phyloP scores from a whole-genome alignment of 2,329 filamentous ascomycete species.

The Remersonia thermophila region DNA sequence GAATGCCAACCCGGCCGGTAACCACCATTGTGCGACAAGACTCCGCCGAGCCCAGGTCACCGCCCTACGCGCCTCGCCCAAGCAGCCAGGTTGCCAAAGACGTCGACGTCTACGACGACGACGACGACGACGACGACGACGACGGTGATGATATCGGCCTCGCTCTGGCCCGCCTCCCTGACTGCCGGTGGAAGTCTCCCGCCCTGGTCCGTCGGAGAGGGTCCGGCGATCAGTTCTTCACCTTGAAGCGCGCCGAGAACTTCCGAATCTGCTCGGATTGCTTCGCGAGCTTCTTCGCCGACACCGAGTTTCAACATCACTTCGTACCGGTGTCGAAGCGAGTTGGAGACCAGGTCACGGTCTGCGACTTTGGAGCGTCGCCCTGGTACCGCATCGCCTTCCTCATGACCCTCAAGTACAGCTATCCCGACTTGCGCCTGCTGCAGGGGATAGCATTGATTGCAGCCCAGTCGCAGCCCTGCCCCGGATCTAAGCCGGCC shows the following conservation, averaged over 20 bases:
- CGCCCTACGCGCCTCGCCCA: too few species aligned
- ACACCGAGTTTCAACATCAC: constrained; percentile 53
- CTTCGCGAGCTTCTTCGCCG: constrained; percentile 55
- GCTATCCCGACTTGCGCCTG: constrained; percentile 52
- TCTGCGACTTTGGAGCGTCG: constrained; percentile 66
- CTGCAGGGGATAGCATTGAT: constrained; percentile 58
- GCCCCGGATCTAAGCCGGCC: constrained; percentile 41
- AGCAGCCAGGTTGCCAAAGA: too few species aligned
- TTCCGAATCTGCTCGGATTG: constrained; percentile 79
- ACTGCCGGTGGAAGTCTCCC: constrained; percentile 55
- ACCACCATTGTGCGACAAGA: constrained; percentile 15
- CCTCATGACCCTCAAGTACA: constrained; percentile 63
- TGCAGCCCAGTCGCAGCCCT: constrained; percentile 43
- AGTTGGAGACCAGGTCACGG: constrained; percentile 43
- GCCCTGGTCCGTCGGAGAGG: constrained; percentile 25
- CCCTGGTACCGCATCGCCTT: constrained; percentile 80
- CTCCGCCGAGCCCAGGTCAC: constrained; percentile 17
- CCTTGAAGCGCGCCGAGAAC: constrained; percentile 53
- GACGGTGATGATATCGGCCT: constrained; percentile 14
- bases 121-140: constrained; percentile 15
- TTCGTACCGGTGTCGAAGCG: constrained; percentile 52
- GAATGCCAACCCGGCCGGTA: constrained; percentile 14
- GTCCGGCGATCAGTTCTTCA: constrained; percentile 69
- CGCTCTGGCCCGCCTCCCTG: constrained; percentile 40
- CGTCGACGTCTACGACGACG: too few species aligned